Percentiles rank a stretch among this genome's conserved stretches.
Conservation (phyloP, 768 basidiomycete genomes). For the Gyrodon lividus region DNA sequence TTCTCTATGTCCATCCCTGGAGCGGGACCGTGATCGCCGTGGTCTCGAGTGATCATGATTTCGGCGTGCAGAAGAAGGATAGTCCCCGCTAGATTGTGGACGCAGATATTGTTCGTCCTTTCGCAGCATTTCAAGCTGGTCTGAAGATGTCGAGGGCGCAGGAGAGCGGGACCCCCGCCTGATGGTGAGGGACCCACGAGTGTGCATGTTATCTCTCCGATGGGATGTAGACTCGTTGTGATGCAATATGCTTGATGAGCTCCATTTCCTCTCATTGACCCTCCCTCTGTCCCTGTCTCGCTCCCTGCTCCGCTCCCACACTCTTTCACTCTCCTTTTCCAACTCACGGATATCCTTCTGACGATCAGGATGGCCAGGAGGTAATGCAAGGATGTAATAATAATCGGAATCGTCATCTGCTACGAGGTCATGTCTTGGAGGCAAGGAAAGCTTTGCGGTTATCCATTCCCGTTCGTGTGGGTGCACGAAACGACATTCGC, state of each 20-base stretch:
- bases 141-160: slow-evolving; percentile 24
- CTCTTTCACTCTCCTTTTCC: slow-evolving; percentile 7
- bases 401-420: slow-evolving; percentile 23
- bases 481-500: slow-evolving; percentile 29
- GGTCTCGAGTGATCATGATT: slow-evolving; percentile 5
- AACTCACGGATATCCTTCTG: slow-evolving; percentile 7
- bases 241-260: neutral
- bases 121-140: slow-evolving; percentile 23
- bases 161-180: slow-evolving; percentile 23
- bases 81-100: neutral
- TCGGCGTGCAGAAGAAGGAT: slow-evolving; percentile 5
- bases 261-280: slow-evolving; percentile 10
- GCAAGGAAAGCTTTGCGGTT: slow-evolving; percentile 25
- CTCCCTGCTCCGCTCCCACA: slow-evolving; percentile 2
- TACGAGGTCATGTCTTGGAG: slow-evolving; percentile 21
- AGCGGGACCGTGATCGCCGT: slow-evolving; percentile 11
- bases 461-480: slow-evolving; percentile 35
- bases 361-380: slow-evolving; percentile 7
- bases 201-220: slow-evolving; percentile 18
- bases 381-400: slow-evolving; percentile 14
- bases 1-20: slow-evolving; percentile 10
- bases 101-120: slow-evolving; percentile 12
- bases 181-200: slow-evolving; percentile 8
- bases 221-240: slow-evolving; percentile 10
- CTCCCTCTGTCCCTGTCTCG: neutral